A percentile compares a stretch with the other conserved stretches of the same genome.
phyloP scores from a whole-genome alignment of 768 basidiomycete genomes.

The Peribolospora baueri region DNA sequence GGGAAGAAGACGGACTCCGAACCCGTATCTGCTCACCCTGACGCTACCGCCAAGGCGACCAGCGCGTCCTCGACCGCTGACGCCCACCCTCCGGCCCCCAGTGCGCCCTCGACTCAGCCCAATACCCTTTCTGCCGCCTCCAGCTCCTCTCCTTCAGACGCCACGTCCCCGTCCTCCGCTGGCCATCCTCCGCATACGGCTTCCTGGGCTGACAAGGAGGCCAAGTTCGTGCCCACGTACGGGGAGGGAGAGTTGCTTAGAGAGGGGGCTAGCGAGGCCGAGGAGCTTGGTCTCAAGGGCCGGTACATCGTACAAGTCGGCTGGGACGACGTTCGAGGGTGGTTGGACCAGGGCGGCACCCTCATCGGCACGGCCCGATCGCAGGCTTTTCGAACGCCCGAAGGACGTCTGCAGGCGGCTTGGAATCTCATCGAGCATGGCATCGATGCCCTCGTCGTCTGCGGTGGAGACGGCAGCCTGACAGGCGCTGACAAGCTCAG shows the following conservation, averaged over 20 bases:
- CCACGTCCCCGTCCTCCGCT: too few species aligned
- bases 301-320: slow-evolving; percentile 61
- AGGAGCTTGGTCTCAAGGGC: slow-evolving; percentile 56
- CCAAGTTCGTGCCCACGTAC: slow-evolving; percentile 19
- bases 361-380: slow-evolving; percentile 85
- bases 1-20: too few species aligned
- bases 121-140: too few species aligned
- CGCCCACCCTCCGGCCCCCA: too few species aligned
- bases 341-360: slow-evolving; percentile 77
- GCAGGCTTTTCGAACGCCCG: slow-evolving; percentile 52
- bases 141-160: too few species aligned
- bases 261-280: slow-evolving; percentile 38
- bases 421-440: slow-evolving; percentile 84
- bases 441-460: slow-evolving; percentile 88
- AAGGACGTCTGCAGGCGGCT: slow-evolving; percentile 72
- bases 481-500: slow-evolving; percentile 89
- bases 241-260: slow-evolving; percentile 31
- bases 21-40: too few species aligned
- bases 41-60: too few species aligned
- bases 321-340: slow-evolving; percentile 92
- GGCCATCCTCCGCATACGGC: too few species aligned
- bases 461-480: slow-evolving; percentile 88
- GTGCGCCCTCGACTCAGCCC: too few species aligned
- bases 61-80: too few species aligned
- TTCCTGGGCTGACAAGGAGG: too few species aligned